phyloP scores from a whole-genome alignment of 306 rosid species.

The Pachyrhizus erosus region DNA sequence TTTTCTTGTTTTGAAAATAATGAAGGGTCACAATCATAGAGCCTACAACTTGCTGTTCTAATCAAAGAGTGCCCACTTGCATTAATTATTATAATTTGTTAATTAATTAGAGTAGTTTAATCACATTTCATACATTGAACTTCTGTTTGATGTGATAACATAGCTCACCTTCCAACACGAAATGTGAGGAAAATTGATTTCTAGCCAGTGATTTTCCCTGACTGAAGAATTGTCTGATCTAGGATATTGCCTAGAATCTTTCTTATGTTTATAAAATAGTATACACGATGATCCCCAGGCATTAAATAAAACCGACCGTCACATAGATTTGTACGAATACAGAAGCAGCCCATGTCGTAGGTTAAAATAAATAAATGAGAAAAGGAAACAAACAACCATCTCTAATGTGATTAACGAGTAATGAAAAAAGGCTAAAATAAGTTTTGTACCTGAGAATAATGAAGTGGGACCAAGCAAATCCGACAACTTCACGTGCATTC shows the following conservation, averaged over 20 bases:
- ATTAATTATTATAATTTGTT: background rate
- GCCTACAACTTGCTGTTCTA: slow-evolving; percentile 21
- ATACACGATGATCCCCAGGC: slow-evolving; percentile 7
- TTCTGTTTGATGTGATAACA: slow-evolving; percentile 34
- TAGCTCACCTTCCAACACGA: background rate
- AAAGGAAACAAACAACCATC: background rate
- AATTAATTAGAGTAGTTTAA: background rate
- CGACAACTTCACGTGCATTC: slow-evolving; percentile 63
- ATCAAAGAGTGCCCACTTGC: slow-evolving; percentile 17
- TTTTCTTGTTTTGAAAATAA: slow-evolving; percentile 17
- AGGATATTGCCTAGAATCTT: slow-evolving; percentile 24
- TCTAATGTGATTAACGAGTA: slow-evolving; percentile 6
- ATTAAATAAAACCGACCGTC: slow-evolving; percentile 11
- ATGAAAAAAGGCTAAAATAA: background rate
- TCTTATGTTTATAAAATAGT: slow-evolving; percentile 12
- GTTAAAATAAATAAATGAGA: background rate
- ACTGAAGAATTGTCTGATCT: slow-evolving; percentile 22
- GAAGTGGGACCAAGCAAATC: slow-evolving; percentile 45
- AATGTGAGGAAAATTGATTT: slow-evolving; percentile 24
- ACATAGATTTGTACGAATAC: slow-evolving; percentile 13
- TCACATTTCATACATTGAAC: background rate
- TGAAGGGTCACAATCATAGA: slow-evolving; percentile 25
- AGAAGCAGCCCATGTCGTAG: background rate
- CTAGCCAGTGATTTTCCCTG: background rate
- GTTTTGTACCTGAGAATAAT: slow-evolving; percentile 22